Evolutionary conservation across 495 filamentous ascomycete genomes (phyloP).

Genomic region (Annulohypoxylon moriforme): DNA sequence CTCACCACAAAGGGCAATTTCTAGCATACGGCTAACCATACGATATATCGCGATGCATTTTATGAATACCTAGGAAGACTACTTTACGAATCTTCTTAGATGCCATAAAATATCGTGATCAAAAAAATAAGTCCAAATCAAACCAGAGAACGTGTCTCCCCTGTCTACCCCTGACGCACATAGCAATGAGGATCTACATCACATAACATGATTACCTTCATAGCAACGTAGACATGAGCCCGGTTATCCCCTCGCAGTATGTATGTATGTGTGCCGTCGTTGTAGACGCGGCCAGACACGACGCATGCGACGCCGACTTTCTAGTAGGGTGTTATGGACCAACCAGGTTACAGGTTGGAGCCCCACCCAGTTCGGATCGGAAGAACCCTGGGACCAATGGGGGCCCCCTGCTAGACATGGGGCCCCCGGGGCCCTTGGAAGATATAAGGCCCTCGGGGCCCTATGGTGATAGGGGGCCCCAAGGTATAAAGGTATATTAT

Average conservation of each 20-base stretch:
- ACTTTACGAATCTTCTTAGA: neutral
- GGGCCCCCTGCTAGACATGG: too few relatives aligned
- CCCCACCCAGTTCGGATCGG: too few relatives aligned
- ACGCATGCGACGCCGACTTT: neutral
- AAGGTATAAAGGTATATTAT: too few relatives aligned
- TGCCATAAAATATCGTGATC: neutral
- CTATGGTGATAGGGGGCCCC: too few relatives aligned
- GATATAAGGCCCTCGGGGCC: too few relatives aligned
- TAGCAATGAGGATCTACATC: neutral
- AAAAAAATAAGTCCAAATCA: neutral
- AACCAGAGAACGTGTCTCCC: neutral
- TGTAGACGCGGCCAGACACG: neutral
- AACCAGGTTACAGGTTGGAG: too few relatives aligned
- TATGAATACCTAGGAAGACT: neutral
- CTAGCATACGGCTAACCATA: neutral
- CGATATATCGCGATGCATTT: neutral
- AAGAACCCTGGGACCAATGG: too few relatives aligned
- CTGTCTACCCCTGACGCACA: neutral
- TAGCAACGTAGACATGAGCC: neutral
- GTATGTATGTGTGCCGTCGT: neutral
- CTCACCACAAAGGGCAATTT: too few relatives aligned
- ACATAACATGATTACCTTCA: neutral
- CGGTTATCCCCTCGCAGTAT: neutral
- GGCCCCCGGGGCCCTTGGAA: too few relatives aligned
- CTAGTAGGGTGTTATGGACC: too few relatives aligned